Evolutionary conservation across 73 alveolate genomes (phyloP).

Genomic region (Blepharisma stoltei): DNA sequence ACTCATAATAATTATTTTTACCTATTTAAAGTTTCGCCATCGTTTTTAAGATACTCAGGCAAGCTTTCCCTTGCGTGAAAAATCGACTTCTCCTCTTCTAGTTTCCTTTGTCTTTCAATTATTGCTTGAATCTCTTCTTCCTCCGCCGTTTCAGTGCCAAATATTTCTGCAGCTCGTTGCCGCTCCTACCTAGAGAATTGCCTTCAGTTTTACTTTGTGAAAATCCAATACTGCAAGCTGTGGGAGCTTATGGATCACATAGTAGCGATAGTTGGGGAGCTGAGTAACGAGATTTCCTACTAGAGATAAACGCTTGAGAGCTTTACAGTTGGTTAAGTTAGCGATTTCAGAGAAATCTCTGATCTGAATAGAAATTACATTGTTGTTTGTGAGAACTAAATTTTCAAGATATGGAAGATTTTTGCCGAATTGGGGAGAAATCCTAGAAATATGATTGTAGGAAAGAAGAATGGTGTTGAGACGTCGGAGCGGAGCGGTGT

Average conservation of each 20-base stretch:
- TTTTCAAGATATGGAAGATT: conserved; percentile 68
- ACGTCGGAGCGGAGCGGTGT: conserved; percentile 59
- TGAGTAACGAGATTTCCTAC: conserved; percentile 73
- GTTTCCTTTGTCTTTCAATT: too few species aligned
- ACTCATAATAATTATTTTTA: not conserved
- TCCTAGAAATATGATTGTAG: conserved; percentile 64
- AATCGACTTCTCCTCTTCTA: too few species aligned
- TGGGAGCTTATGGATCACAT: conserved; percentile 71
- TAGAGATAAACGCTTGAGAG: conserved; percentile 63
- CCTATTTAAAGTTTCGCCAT: too few species aligned
- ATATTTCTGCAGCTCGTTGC: too few species aligned
- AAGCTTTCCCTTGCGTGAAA: too few species aligned
- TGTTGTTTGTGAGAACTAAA: conserved; percentile 76
- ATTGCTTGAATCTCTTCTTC: too few species aligned
- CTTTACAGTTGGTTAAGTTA: conserved; percentile 64
- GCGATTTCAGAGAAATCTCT: conserved; percentile 66
- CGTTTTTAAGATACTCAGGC: too few species aligned
- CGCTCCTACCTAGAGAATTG: conserved; percentile 18
- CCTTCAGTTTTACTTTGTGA: conserved; percentile 77
- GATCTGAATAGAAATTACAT: conserved; percentile 41
- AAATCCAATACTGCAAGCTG: conserved; percentile 74
- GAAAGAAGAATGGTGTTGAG: conserved; percentile 70
- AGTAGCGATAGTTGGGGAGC: conserved; percentile 69
- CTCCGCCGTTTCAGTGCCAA: too few species aligned
- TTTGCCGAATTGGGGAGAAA: conserved; percentile 65